These are phyloP conservation scores for Rubia yunnanensis DNA, from an alignment of 257 asterid species.

Conservation along the genomic window DNA sequence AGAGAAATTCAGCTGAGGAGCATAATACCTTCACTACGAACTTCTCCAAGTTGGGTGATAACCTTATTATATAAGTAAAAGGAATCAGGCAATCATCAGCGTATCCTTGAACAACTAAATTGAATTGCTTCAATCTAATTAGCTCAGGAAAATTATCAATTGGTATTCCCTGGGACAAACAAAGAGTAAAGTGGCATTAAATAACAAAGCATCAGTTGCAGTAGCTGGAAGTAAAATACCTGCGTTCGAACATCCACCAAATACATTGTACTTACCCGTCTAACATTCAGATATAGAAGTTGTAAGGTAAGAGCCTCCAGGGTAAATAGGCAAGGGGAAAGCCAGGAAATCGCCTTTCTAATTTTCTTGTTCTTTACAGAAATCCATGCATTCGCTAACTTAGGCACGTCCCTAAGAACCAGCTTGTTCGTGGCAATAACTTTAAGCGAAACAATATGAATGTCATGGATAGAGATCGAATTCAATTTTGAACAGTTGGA, in stretches of 20 bases:
- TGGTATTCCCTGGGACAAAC: neutral
- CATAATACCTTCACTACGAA: neutral
- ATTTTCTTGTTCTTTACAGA: neutral
- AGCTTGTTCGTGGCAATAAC: neutral
- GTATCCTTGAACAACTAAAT: neutral
- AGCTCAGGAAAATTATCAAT: neutral
- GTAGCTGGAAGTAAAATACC: neutral
- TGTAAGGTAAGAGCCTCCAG: neutral
- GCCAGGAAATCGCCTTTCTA: neutral
- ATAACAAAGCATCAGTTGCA: neutral
- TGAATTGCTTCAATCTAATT: neutral
- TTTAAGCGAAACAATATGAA: neutral
- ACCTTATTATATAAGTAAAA: neutral
- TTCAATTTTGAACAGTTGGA: neutral
- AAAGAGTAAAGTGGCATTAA: neutral
- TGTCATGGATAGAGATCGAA: neutral
- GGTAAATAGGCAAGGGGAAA: neutral
- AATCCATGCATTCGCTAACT: neutral
- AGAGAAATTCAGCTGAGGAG: neutral
- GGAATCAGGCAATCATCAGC: neutral
- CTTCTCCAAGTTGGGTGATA: constrained; percentile 2
- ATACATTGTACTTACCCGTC: neutral
- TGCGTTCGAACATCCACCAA: neutral
- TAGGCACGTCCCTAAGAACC: neutral
- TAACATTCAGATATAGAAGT: neutral